These are phyloP conservation scores for Pythium utonaiense DNA, from an alignment of 352 stramenopile genomes.

Conservation along the genomic window DNA sequence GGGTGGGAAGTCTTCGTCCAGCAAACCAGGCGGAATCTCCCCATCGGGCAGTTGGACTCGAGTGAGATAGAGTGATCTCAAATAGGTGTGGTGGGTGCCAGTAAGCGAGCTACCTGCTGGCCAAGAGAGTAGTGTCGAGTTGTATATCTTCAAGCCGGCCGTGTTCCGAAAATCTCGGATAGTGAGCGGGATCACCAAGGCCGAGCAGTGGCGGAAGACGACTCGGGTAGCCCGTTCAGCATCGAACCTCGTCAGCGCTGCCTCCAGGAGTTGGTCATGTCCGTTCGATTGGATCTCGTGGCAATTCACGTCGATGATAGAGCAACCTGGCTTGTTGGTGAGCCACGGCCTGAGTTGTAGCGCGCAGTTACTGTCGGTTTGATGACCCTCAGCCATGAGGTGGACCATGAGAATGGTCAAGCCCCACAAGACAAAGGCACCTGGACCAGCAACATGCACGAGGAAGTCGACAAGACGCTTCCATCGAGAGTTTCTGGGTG, in stretches of 20 bases:
- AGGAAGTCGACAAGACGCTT: background rate
- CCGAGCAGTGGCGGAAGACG: conserved; percentile 6
- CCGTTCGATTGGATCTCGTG: background rate
- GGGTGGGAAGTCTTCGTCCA: too few relatives aligned
- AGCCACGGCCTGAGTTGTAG: conserved; percentile 6
- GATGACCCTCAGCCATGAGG: background rate
- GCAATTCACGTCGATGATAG: conserved; percentile 9
- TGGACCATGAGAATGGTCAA: background rate
- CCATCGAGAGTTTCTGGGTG: too few relatives aligned
- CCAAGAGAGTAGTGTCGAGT: conserved; percentile 2
- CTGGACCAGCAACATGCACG: background rate
- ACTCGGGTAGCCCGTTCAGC: background rate
- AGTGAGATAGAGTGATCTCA: background rate
- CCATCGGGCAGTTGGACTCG: conserved; percentile 1
- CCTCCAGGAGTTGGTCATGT: background rate
- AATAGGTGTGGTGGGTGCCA: background rate
- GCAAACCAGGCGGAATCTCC: conserved; percentile 1
- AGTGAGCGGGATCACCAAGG: background rate
- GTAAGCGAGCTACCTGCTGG: background rate
- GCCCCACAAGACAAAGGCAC: background rate
- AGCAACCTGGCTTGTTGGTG: background rate
- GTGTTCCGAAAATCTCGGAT: background rate
- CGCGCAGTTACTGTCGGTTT: background rate
- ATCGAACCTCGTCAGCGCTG: conserved; percentile 1
- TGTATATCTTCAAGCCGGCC: conserved; percentile 11